Conservation (phyloP, 257 asterid species). For the Gentiana dahurica region DNA sequence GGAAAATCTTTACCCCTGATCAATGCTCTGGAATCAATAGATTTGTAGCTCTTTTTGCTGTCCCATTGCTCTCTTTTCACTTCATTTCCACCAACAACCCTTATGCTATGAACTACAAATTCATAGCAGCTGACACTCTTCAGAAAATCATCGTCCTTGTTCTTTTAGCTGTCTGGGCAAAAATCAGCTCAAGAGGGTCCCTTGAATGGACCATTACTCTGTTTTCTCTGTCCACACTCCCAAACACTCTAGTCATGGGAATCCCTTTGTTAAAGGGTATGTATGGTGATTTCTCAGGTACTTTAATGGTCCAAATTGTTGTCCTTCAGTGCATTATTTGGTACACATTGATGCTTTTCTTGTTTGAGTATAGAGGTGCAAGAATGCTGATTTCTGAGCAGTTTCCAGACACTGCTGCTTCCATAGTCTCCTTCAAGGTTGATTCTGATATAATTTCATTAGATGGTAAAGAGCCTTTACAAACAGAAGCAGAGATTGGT, state of each 20-base stretch:
- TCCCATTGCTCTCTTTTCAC: constrained; percentile 38
- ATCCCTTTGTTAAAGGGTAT: constrained; percentile 40
- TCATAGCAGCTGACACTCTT: constrained; percentile 41
- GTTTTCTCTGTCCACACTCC: constrained; percentile 36
- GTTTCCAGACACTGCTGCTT: constrained; percentile 37
- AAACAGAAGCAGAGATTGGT: constrained; percentile 39
- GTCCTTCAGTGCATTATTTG: constrained; percentile 43
- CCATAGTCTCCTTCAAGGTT: constrained; percentile 33
- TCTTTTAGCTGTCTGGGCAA: constrained; percentile 30
- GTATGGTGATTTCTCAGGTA: constrained; percentile 40
- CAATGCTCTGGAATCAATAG: constrained; percentile 46
- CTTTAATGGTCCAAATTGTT: constrained; percentile 40
- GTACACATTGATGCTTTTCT: constrained; percentile 42
- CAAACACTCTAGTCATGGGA: constrained; percentile 47
- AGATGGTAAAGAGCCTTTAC: constrained; percentile 41
- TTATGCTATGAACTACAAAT: constrained; percentile 39
- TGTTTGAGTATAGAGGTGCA: constrained; percentile 42
- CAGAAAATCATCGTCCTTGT: constrained; percentile 34
- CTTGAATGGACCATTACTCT: constrained; percentile 43
- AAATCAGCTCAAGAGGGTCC: constrained; percentile 31
- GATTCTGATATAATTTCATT: constrained; percentile 39
- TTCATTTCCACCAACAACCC: constrained; percentile 41
- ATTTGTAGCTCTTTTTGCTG: constrained; percentile 45
- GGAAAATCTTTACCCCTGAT: constrained; percentile 42
- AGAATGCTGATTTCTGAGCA: constrained; percentile 41